Conservation (phyloP, 2,329 filamentous ascomycete species). For the Fusarium gaditjirri region DNA sequence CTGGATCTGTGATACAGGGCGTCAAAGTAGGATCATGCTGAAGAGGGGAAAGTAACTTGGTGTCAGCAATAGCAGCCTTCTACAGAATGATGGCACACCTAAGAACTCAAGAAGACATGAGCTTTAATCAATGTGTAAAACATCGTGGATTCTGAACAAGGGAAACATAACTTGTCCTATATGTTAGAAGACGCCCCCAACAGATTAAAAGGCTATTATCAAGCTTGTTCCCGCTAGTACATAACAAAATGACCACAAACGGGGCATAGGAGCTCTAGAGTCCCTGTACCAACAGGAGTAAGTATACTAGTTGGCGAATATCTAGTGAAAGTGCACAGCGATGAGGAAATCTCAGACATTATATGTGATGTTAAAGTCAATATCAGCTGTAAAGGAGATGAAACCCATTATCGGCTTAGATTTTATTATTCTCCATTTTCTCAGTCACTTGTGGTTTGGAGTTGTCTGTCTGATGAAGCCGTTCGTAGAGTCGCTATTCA, state of each 20-base stretch:
- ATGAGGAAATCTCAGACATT: neutral
- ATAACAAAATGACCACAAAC: accelerated
- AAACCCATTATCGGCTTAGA: accelerated
- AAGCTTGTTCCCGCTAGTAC: accelerated
- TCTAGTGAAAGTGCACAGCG: accelerated
- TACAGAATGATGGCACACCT: accelerated
- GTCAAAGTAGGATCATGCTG: too few species aligned
- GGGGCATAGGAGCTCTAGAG: neutral
- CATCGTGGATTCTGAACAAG: neutral
- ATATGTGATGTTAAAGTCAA: accelerated
- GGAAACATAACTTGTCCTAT: neutral
- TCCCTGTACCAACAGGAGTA: neutral
- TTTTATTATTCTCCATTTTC: accelerated
- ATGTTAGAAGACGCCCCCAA: neutral
- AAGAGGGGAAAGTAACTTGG: too few species aligned
- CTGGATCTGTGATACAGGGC: too few species aligned
- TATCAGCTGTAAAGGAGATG: accelerated
- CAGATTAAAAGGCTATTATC: accelerated
- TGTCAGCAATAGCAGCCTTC: neutral
- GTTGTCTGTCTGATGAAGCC: too few species aligned
- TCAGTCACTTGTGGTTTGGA: accelerated
- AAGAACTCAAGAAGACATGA: neutral
- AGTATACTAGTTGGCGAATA: neutral
- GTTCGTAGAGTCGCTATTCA: neutral
- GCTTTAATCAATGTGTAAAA: neutral